Conservation (phyloP, 352 stramenopile genomes). For the Pythium sp. region DNA sequence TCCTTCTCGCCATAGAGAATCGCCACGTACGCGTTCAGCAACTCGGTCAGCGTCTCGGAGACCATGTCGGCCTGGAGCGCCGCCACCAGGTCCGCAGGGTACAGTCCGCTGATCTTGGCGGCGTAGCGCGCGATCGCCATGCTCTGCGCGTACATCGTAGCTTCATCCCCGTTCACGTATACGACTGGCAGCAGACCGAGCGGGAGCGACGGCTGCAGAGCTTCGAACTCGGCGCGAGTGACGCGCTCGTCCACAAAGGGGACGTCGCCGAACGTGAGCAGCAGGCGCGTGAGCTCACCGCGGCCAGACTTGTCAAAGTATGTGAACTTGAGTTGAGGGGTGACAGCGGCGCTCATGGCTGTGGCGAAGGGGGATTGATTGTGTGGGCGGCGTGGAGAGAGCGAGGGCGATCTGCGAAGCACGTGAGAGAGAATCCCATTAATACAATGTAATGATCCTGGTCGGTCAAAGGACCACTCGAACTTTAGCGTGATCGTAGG, state of each 20-base stretch:
- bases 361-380: no score
- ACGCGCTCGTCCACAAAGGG: conserved; percentile 66
- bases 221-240: conserved; percentile 32
- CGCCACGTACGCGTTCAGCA: conserved; percentile 32
- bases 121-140: conserved; percentile 60
- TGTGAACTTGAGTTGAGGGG: conserved; percentile 52
- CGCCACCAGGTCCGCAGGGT: conserved; percentile 47
- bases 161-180: conserved; percentile 31
- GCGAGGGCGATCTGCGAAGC: no score
- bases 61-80: conserved; percentile 54
- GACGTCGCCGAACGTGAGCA: conserved; percentile 46
- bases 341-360: not conserved
- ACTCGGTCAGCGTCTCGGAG: conserved; percentile 41
- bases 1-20: conserved; percentile 40
- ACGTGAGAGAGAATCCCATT: no score
- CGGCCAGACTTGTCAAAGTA: conserved; percentile 63
- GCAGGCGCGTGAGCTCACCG: conserved; percentile 63
- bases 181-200: conserved; percentile 52
- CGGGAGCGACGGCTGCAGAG: conserved; percentile 50
- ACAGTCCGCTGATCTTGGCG: conserved; percentile 48
- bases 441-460: no score
- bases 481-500: no score
- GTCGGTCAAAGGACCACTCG: no score
- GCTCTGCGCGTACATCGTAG: conserved; percentile 46
- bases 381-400: no score